A percentile compares a stretch with the other conserved stretches of the same genome.
Evolutionary conservation across 2,329 filamentous ascomycete species (phyloP).

Genomic region (Penicillium sp.): DNA sequence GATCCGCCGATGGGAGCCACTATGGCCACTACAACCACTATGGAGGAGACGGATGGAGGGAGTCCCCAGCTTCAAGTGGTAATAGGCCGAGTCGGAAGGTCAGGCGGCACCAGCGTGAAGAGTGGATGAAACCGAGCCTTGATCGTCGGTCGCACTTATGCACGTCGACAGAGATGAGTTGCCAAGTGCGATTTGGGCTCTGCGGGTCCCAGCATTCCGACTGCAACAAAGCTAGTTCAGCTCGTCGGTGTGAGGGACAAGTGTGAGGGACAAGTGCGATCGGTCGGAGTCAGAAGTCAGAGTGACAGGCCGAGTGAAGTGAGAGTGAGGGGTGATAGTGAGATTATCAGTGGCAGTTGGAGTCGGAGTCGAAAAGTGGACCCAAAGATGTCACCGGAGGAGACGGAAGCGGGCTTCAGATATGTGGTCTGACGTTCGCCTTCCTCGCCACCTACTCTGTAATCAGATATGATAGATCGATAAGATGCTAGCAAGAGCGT

Average conservation of each 20-base stretch:
- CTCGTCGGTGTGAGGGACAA: not conserved
- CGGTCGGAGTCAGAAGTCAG: not conserved
- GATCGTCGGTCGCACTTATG: slow-evolving; percentile 34
- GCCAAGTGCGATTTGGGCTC: slow-evolving; percentile 14
- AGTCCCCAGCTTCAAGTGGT: slow-evolving; percentile 15
- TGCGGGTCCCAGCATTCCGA: slow-evolving; percentile 13
- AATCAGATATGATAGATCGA: slow-evolving; percentile 24
- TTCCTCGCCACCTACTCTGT: not conserved
- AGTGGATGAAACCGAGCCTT: slow-evolving; percentile 14
- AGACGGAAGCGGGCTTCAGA: not conserved
- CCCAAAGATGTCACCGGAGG: not conserved
- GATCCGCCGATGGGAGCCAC: slow-evolving; percentile 9
- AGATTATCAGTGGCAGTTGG: too few relatives aligned
- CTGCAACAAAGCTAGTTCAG: slow-evolving; percentile 4
- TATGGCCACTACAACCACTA: not conserved
- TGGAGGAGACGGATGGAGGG: not conserved
- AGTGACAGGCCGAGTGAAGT: too few relatives aligned
- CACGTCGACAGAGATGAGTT: slow-evolving; percentile 21
- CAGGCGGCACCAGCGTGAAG: not conserved
- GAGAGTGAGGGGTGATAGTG: too few relatives aligned
- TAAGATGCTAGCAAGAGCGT: slow-evolving; percentile 17
- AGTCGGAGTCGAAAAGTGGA: not conserved
- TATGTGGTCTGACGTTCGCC: not conserved
- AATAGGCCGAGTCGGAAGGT: slow-evolving; percentile 3
- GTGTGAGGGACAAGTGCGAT: not conserved